Evolutionary conservation across 768 basidiomycete genomes (phyloP).

Genomic region (Cyathus striatus): DNA sequence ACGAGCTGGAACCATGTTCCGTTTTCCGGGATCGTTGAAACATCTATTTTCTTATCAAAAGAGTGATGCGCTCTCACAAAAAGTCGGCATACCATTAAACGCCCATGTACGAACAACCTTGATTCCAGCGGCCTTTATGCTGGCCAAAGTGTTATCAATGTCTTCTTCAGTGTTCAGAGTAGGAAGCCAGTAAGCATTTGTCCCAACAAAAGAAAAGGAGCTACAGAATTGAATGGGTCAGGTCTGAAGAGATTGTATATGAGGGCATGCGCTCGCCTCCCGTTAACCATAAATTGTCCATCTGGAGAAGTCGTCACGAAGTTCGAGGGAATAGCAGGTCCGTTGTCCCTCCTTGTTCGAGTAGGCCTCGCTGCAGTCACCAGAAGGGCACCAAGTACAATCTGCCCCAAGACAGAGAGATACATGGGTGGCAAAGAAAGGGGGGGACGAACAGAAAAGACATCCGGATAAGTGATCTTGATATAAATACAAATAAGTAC

Average conservation of each 20-base stretch:
- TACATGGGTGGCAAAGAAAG: slow-evolving; percentile 27
- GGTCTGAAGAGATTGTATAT: not conserved
- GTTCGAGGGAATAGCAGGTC: slow-evolving; percentile 14
- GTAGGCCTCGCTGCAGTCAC: slow-evolving; percentile 28
- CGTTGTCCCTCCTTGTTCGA: slow-evolving; percentile 16
- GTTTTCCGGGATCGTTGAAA: slow-evolving; percentile 43
- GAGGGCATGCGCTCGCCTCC: slow-evolving; percentile 30
- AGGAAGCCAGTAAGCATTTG: slow-evolving; percentile 66
- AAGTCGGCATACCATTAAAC: slow-evolving; percentile 50
- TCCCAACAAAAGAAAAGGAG: slow-evolving; percentile 30
- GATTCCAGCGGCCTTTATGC: slow-evolving; percentile 51
- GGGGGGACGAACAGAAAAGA: slow-evolving; percentile 14
- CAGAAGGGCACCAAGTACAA: slow-evolving; percentile 24
- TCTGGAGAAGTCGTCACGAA: slow-evolving; percentile 40
- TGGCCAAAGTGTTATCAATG: slow-evolving; percentile 51
- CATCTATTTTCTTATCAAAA: slow-evolving; percentile 28
- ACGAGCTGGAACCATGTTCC: slow-evolving; percentile 65
- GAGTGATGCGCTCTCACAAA: slow-evolving; percentile 1
- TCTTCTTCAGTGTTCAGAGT: slow-evolving; percentile 49
- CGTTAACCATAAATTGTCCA: slow-evolving; percentile 48
- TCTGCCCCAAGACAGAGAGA: slow-evolving; percentile 18
- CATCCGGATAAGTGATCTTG: slow-evolving; percentile 1
- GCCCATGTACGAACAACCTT: slow-evolving; percentile 66
- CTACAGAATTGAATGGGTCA: slow-evolving; percentile 10
- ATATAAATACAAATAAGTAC: slow-evolving; percentile 3